Percentiles rank a stretch among this genome's conserved stretches.
Evolutionary conservation across 768 basidiomycete genomes (phyloP).

Genomic region (Termitomyces sp.): DNA sequence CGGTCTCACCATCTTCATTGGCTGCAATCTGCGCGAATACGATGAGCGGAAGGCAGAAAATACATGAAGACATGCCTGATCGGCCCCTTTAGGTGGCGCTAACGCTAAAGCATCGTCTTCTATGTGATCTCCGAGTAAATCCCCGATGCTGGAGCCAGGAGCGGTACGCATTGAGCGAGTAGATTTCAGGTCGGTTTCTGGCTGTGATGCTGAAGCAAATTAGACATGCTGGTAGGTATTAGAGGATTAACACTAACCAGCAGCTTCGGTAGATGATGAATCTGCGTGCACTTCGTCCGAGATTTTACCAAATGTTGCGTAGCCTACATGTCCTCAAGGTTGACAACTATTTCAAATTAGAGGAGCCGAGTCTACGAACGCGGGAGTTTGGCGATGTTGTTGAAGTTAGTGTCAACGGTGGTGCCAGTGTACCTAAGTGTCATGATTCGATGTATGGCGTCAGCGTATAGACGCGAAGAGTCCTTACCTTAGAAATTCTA

Average conservation of each 20-base stretch:
- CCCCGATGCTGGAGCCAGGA: constrained; percentile 50
- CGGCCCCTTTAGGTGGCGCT: constrained; percentile 45
- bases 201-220: constrained; percentile 14
- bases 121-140: constrained; percentile 47
- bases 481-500: constrained; percentile 75
- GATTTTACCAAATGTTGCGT: constrained; percentile 70
- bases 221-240: not conserved
- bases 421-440: constrained; percentile 63
- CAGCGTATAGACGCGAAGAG: not conserved
- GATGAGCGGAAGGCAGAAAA: not conserved
- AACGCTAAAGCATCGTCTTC: constrained; percentile 57
- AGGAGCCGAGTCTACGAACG: constrained; percentile 40
- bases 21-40: constrained; percentile 9
- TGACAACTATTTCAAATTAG: not conserved
- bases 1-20: constrained; percentile 28
- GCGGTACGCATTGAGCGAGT: constrained; percentile 55
- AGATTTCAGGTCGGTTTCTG: constrained; percentile 44
- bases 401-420: constrained; percentile 75
- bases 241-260: not conserved
- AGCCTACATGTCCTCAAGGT: constrained; percentile 42
- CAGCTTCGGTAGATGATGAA: constrained; percentile 7
- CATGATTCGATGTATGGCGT: not conserved
- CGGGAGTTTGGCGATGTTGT: constrained; percentile 73
- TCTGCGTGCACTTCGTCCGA: constrained; percentile 20
- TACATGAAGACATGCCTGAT: constrained; percentile 3